These are phyloP conservation scores for Lachnum nothofagi DNA, from an alignment of 2,329 filamentous ascomycete genomes.

Conservation along the genomic window DNA sequence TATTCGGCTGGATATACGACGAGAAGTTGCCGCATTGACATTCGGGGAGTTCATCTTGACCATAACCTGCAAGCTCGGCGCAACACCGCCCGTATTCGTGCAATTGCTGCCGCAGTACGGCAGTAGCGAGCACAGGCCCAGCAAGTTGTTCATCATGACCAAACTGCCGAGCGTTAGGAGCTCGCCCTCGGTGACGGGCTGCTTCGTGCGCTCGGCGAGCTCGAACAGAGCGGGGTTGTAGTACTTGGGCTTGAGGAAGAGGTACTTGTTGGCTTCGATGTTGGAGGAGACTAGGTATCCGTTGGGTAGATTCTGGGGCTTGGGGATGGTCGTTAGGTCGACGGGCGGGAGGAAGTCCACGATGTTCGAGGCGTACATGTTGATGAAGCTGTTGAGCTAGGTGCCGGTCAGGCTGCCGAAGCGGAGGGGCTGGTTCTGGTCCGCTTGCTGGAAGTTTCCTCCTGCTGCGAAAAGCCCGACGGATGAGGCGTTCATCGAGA, in stretches of 20 bases:
- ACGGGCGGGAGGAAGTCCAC: constrained; percentile 11
- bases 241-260: constrained; percentile 47
- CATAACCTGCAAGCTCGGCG: constrained; percentile 26
- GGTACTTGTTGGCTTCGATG: constrained; percentile 45
- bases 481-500: constrained; percentile 45
- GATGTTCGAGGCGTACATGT: constrained; percentile 12
- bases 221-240: constrained; percentile 52
- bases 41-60: constrained; percentile 28
- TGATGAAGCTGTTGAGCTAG: constrained; percentile 18
- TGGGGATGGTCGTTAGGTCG: constrained; percentile 19
- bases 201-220: constrained; percentile 42
- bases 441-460: constrained; percentile 44
- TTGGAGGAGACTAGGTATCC: constrained; percentile 51
- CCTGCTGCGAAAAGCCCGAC: constrained; percentile 40
- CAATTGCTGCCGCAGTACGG: constrained; percentile 62
- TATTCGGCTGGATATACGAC: constrained; percentile 48
- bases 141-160: constrained; percentile 35
- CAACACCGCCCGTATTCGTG: constrained; percentile 36
- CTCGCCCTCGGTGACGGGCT: constrained; percentile 55
- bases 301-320: constrained; percentile 35
- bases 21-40: constrained; percentile 44
- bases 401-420: constrained; percentile 32
- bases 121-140: constrained; percentile 55
- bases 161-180: constrained; percentile 49
- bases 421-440: constrained; percentile 28